Percentiles rank a stretch among this genome's conserved stretches.
Conservation (phyloP, 2,329 filamentous ascomycete genomes). For the Cladorrhinum sp. region DNA sequence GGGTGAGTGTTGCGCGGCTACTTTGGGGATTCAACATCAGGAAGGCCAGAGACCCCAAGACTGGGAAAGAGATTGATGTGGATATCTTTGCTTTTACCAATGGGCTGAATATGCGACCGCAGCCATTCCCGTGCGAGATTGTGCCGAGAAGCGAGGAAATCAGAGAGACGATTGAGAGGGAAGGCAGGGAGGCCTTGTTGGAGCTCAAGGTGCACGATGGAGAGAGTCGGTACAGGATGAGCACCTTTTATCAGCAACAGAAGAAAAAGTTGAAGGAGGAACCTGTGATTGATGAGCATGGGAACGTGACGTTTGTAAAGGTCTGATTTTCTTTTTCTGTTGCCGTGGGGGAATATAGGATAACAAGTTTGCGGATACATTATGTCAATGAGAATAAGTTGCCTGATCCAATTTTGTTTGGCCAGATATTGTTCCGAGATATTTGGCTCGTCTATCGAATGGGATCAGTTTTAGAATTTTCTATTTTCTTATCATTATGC, state of each 20-base stretch:
- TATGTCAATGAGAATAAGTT: no score
- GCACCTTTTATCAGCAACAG: constrained; percentile 45
- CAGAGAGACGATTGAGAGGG: constrained; percentile 47
- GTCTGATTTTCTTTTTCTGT: no score
- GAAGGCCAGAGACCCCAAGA: constrained; percentile 34
- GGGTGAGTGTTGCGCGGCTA: constrained; percentile 54
- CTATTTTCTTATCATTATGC: no score
- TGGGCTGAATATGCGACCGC: constrained; percentile 57
- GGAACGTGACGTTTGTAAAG: constrained; percentile 28
- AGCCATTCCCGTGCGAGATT: constrained; percentile 54
- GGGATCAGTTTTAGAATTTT: no score
- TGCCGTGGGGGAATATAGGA: no score
- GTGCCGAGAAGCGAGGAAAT: constrained; percentile 48
- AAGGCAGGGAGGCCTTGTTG: constrained; percentile 50
- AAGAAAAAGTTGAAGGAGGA: constrained; percentile 27
- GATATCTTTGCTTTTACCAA: constrained; percentile 55
- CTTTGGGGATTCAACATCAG: constrained; percentile 57
- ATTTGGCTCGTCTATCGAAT: no score
- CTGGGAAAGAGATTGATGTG: constrained; percentile 48
- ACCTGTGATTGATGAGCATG: constrained; percentile 30
- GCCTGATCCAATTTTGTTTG: no score
- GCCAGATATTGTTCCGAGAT: no score
- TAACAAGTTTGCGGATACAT: no score
- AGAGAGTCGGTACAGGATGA: constrained; percentile 57
- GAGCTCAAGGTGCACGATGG: constrained; percentile 52